A percentile compares a stretch with the other conserved stretches of the same genome.
These are phyloP conservation scores for Plantago lanceolata DNA, from an alignment of 305 asterid genomes.

Conservation along the genomic window DNA sequence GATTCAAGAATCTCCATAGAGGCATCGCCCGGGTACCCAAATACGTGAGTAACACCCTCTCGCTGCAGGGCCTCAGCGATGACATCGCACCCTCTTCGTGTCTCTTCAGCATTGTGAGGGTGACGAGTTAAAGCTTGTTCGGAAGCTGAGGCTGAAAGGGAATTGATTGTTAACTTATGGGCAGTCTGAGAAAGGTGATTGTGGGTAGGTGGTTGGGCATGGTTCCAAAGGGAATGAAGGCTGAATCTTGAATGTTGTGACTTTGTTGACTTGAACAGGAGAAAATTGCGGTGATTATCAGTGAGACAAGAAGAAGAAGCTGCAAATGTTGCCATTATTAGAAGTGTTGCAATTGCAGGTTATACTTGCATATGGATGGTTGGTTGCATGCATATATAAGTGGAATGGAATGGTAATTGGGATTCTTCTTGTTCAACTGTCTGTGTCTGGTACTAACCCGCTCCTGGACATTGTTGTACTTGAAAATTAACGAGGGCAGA, in stretches of 20 bases:
- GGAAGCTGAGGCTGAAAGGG: background rate
- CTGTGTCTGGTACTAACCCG: too few species aligned
- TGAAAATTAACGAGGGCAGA: too few species aligned
- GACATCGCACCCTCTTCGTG: conserved; percentile 43
- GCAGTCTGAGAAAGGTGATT: background rate
- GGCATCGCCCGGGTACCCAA: conserved; percentile 51
- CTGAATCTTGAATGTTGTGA: background rate
- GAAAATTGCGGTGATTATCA: background rate
- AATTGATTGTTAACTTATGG: background rate
- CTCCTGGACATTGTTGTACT: too few species aligned
- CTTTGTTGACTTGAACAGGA: background rate
- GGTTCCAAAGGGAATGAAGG: background rate
- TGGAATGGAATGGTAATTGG: too few species aligned
- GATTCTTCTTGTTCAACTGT: too few species aligned
- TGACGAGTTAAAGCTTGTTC: background rate
- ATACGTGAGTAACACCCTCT: conserved; percentile 42
- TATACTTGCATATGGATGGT: too few species aligned
- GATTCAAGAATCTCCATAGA: conserved; percentile 54
- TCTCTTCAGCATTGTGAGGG: conserved; percentile 23
- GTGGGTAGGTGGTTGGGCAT: background rate
- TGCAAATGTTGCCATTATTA: background rate
- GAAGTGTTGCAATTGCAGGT: too few species aligned
- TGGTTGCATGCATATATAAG: too few species aligned
- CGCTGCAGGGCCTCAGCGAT: conserved; percentile 47
- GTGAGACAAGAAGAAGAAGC: background rate